Conservation (phyloP, 768 basidiomycete species). For the Mycena kentingensis region DNA sequence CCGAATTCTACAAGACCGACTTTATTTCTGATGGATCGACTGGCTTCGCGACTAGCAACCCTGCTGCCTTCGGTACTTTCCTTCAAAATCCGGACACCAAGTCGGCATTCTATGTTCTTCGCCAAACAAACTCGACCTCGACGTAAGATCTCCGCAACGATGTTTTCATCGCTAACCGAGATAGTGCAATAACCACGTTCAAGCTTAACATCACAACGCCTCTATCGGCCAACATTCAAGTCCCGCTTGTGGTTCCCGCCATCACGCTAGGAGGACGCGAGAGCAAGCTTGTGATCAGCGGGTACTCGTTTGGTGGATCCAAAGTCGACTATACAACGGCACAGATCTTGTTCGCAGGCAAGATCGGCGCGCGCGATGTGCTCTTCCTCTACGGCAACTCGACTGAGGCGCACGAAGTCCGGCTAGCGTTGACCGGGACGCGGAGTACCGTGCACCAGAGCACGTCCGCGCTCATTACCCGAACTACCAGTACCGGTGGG, state of each 20-base stretch:
- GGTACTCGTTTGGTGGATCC: slow-evolving; percentile 75
- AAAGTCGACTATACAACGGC: slow-evolving; percentile 71
- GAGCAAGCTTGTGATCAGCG: slow-evolving; percentile 71
- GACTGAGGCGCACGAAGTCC: slow-evolving; percentile 54
- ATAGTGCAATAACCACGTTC: slow-evolving; percentile 52
- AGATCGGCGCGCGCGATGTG: slow-evolving; percentile 60
- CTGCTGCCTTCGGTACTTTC: slow-evolving; percentile 58
- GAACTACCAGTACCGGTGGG: slow-evolving; percentile 26
- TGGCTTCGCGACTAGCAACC: slow-evolving; percentile 43
- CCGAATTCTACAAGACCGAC: slow-evolving; percentile 78
- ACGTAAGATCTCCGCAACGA: slow-evolving; percentile 45
- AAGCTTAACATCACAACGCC: slow-evolving; percentile 58
- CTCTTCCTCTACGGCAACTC: slow-evolving; percentile 63
- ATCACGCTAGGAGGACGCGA: slow-evolving; percentile 71
- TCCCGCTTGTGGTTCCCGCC: slow-evolving; percentile 54
- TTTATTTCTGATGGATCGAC: slow-evolving; percentile 65
- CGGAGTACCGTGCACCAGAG: slow-evolving; percentile 37
- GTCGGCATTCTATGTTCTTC: slow-evolving; percentile 67
- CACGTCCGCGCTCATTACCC: slow-evolving; percentile 27
- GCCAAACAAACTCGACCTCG: slow-evolving; percentile 69
- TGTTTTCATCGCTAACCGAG: slow-evolving; percentile 30
- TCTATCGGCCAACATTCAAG: slow-evolving; percentile 45
- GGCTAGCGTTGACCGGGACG: slow-evolving; percentile 50
- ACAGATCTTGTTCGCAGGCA: slow-evolving; percentile 65
- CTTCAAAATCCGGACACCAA: slow-evolving; percentile 68